Base-by-base conservation (phyloP, 768 basidiomycete genomes). In the Russula compacta region DNA sequence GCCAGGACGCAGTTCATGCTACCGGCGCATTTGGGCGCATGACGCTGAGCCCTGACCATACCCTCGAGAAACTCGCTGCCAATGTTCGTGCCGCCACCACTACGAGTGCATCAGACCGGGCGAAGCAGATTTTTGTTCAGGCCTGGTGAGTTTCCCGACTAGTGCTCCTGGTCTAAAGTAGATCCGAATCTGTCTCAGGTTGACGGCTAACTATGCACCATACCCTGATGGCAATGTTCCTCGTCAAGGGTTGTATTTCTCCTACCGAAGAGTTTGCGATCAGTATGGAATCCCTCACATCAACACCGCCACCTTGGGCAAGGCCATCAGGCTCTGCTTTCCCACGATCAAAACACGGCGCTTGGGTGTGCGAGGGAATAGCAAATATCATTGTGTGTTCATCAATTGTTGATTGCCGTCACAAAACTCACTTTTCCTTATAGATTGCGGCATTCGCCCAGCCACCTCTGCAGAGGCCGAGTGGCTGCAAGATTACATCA, bases 301-400 rank as follows among this genome's bases (percentile, higher is more conserved):
- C 77, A 97, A 95, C 78, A 92, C 93, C 40, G 94, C 94, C 66
- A 93, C 93, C 1, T 81, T 97, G 68, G 94, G 94, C 64, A 97
- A 97, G 74, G 92, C 93, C 49, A 93, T 97, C 70, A 82, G 92
- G 64, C 82, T 90, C 57, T 94, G 92, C 72, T 97, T 93, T 76
- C 91, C 91, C 52, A 90, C 88, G 64, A 94, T 97, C 80, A 95
- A 93, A 81, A 95, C 94, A 53, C 81, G 94, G 67, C 87, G 94
- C 60, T 75, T 97, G 61, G 94, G 94, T 61, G 92, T 92, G 61
- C 78, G 94, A 74, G 93, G 93, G 53, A 94, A 95, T 78, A 92
- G 89, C 77, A 95, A 94, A 80, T 95, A 95, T 75, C 92, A 95
- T 74, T 95, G 91, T 92, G 66, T 66, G 86, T 78, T 69, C 61